Base-by-base conservation (phyloP, 2,329 filamentous ascomycete genomes). In the Arachnopeziza araneosa region DNA sequence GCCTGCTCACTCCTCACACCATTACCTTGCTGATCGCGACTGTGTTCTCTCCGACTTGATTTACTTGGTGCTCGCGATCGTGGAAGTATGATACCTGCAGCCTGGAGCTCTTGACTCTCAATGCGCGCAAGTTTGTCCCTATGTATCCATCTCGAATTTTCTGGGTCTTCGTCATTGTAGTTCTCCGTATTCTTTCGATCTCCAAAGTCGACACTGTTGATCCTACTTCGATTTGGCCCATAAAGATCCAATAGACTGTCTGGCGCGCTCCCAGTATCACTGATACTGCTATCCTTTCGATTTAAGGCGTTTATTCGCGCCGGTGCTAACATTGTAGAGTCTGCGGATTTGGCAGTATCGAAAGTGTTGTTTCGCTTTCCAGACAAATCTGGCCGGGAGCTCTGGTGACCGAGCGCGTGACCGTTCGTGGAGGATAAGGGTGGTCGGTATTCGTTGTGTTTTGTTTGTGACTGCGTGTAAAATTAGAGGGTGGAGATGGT, bases 121-220 rank as follows among this genome's bases (percentile, higher is more conserved):
- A 93, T 95, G 70, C 84, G 84, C 58, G 89, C 90, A 63, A 95
- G 76, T 75, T 93, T 93, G 75, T 95, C 90, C 59, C 90, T 80
- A 70, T 95, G 90, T 68, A 95, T 93, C 90, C 90, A 95, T 73
- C 90, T 88, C 32, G 86, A 89, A 62, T 84, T 80, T 62, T 88
- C 86, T 36, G 79, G 75, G 36, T 79, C 76, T 68, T 58, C 71
- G 24, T 75, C 71, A 52, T 70, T 69, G 32, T 69, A 71, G 50
- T 57, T 21, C 7, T 64, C 66, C n/a, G 52, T 50, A 22, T 50
- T 57, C 56, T 67, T 70, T 54, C 59, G 59, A 10, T 68, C 67
- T 21, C 62, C 67, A 60, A 63, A 66, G 57, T 72, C 70, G 50
- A 69, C 62, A 52, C 66, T 67, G 57, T 64, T 68, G 21, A 69